phyloP scores from a whole-genome alignment of 192 early-diverging fungal genomes.

The Phlyctochytrium bullatum region DNA sequence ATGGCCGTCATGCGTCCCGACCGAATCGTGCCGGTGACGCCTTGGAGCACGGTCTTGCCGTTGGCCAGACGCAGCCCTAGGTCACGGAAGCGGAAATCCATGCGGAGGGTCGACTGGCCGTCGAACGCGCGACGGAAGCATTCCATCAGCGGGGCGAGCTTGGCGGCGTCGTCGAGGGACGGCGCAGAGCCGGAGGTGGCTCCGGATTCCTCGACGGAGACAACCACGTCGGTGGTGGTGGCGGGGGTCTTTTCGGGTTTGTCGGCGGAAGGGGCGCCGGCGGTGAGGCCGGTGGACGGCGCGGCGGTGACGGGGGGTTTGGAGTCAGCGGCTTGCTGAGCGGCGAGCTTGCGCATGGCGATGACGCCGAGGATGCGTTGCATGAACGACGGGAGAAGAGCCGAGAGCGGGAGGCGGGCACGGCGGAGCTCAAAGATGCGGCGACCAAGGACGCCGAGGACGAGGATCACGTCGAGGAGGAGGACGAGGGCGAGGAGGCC shows the following conservation, averaged over 20 bases:
- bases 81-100: slow-evolving; percentile 54
- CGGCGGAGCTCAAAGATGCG: neutral
- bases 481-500: slow-evolving; percentile 24
- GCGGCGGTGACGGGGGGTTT: no score
- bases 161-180: no score
- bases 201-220: no score
- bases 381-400: neutral
- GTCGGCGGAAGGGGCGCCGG: no score
- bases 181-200: no score
- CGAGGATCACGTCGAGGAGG: slow-evolving; percentile 24
- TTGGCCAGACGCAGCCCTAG: slow-evolving; percentile 33
- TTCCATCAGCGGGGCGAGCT: no score
- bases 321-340: no score
- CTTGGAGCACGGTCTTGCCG: slow-evolving; percentile 23
- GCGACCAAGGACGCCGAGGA: neutral
- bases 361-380: neutral
- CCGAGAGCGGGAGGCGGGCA: neutral
- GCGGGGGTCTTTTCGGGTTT: no score
- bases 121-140: no score
- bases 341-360: no score
- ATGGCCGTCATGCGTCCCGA: slow-evolving; percentile 57
- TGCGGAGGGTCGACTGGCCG: slow-evolving; percentile 48
- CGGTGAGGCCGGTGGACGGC: no score
- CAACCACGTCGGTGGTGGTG: no score
- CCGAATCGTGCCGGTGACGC: slow-evolving; percentile 56